These are phyloP conservation scores for Naganishia onofrii DNA, from an alignment of 768 basidiomycete genomes.

Conservation along the genomic window DNA sequence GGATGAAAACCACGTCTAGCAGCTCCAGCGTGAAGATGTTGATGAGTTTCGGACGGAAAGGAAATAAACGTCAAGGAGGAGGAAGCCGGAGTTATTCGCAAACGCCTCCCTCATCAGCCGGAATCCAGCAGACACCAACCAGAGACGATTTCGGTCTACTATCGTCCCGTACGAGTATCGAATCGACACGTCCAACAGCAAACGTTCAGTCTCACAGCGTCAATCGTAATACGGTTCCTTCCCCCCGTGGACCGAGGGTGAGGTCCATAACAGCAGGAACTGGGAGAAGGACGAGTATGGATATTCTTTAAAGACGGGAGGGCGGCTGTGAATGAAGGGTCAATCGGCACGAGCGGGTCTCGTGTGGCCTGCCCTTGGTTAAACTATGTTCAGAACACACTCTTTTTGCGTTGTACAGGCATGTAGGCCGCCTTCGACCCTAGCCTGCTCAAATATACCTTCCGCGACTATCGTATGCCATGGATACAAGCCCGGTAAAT, in stretches of 20 bases:
- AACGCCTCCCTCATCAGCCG: neutral
- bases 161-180: neutral
- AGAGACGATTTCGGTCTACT: neutral
- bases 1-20: constrained; percentile 15
- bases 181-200: neutral
- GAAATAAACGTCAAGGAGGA: constrained; percentile 5
- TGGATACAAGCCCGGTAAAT: constrained; percentile 11
- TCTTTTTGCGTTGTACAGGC: neutral
- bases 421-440: neutral
- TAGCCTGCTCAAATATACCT: neutral
- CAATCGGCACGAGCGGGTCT: neutral
- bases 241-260: constrained; percentile 16
- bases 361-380: neutral
- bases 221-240: neutral
- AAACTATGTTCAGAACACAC: neutral
- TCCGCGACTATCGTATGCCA: neutral
- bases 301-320: neutral
- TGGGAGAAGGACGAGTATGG: constrained; percentile 11
- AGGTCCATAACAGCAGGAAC: neutral
- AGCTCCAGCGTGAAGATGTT: constrained; percentile 17
- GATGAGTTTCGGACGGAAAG: constrained; percentile 10
- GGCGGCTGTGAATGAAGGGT: neutral
- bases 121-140: neutral
- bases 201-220: neutral
- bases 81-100: constrained; percentile 9